These are phyloP conservation scores for Penicillium lividum DNA, from an alignment of 495 filamentous ascomycete genomes.

Conservation along the genomic window DNA sequence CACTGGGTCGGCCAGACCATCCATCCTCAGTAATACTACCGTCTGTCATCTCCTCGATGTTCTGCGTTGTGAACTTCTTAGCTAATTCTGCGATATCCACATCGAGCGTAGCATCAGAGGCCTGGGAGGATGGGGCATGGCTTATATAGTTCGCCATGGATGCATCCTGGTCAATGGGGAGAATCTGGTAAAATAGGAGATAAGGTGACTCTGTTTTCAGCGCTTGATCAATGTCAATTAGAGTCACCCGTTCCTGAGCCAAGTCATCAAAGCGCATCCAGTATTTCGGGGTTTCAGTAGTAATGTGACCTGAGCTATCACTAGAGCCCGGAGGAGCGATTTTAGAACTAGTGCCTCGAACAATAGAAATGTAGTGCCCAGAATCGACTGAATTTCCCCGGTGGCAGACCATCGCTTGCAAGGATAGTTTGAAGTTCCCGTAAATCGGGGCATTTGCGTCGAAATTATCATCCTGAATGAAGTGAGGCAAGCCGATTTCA, in stretches of 20 bases:
- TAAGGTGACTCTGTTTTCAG: conserved; percentile 88
- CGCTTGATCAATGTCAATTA: conserved; percentile 75
- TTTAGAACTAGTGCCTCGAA: conserved; percentile 59
- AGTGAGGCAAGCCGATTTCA: conserved; percentile 84
- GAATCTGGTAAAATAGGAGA: conserved; percentile 90
- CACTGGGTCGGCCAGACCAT: conserved; percentile 39
- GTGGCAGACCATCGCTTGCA: conserved; percentile 91
- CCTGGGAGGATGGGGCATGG: conserved; percentile 58
- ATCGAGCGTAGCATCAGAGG: conserved; percentile 43
- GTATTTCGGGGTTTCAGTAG: conserved; percentile 57
- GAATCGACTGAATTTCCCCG: conserved; percentile 84
- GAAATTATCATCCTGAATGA: conserved; percentile 78
- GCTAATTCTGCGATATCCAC: conserved; percentile 26
- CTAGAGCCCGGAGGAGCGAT: conserved; percentile 51
- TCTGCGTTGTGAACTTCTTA: conserved; percentile 19
- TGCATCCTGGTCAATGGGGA: conserved; percentile 74
- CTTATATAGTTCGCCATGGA: conserved; percentile 53
- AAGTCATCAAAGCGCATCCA: conserved; percentile 95
- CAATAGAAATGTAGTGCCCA: conserved; percentile 87
- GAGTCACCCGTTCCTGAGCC: conserved; percentile 64
- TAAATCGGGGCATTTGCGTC: conserved; percentile 64
- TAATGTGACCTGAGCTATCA: conserved; percentile 44
- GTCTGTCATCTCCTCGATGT: conserved; percentile 16
- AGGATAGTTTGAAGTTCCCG: conserved; percentile 82
- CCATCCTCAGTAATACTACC: conserved; percentile 27